Conservation (phyloP, 257 asterid species). For the Solanum sparsipilum region DNA sequence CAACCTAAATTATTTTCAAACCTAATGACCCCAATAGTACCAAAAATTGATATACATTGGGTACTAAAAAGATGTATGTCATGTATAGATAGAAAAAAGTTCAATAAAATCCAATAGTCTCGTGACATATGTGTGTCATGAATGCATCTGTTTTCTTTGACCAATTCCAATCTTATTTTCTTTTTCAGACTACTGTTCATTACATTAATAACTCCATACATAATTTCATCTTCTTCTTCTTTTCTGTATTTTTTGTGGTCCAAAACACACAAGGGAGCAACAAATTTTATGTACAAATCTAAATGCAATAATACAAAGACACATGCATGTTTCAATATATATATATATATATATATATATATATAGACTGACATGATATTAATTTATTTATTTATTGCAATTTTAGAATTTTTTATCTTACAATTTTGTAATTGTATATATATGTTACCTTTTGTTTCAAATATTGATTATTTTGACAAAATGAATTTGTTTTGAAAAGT, state of each 20-base stretch:
- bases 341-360: not conserved
- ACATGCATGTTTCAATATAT: not conserved
- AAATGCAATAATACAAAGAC: not conserved
- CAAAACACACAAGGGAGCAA: not conserved
- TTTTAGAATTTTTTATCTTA: not conserved
- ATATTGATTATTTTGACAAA: not conserved
- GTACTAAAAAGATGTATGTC: not conserved
- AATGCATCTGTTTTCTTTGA: slow-evolving; percentile 34
- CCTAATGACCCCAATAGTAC: not conserved
- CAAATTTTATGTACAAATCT: not conserved
- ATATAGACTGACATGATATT: not conserved
- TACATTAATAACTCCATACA: not conserved
- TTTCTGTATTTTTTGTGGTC: slow-evolving; percentile 1
- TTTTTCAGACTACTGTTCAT: slow-evolving; percentile 17
- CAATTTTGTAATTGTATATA: not conserved
- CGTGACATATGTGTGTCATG: slow-evolving; percentile 19
- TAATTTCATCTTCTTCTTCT: not conserved
- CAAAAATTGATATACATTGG: not conserved
- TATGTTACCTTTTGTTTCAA: not conserved
- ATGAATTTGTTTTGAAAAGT: not conserved
- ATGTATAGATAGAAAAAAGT: not conserved
- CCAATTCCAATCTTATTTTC: slow-evolving; percentile 26
- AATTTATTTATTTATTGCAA: not conserved
- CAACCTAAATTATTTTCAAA: not conserved
- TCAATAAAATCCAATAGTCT: not conserved